These are phyloP conservation scores for Salix brachista DNA, from an alignment of 345 rosid species.

Conservation along the genomic window DNA sequence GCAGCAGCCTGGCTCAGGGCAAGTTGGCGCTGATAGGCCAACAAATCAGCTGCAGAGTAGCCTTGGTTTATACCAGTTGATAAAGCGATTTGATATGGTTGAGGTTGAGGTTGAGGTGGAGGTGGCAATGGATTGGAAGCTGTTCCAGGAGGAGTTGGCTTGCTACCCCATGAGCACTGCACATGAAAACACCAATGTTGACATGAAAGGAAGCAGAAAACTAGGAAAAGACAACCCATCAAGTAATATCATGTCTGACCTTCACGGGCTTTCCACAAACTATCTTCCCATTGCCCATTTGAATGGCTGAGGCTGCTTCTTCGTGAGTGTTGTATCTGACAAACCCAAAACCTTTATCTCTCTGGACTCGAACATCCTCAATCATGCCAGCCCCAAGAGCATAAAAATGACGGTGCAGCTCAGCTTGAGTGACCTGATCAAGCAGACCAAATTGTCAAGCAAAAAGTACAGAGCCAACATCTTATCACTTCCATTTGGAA, in stretches of 20 bases:
- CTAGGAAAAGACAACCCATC: neutral
- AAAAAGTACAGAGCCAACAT: neutral
- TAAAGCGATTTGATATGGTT: conserved; percentile 44
- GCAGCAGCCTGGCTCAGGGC: conserved; percentile 84
- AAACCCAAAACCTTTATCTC: conserved; percentile 95
- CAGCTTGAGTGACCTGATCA: conserved; percentile 66
- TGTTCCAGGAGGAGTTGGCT: conserved; percentile 85
- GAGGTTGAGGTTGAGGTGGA: conserved; percentile 38
- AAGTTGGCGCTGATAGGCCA: conserved; percentile 75
- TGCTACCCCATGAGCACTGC: conserved; percentile 96
- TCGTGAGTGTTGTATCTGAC: conserved; percentile 82
- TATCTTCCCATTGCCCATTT: conserved; percentile 78
- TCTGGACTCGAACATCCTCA: conserved; percentile 93
- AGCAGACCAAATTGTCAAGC: conserved; percentile 5
- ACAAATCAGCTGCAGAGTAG: conserved; percentile 57
- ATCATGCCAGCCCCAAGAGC: conserved; percentile 82
- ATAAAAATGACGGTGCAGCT: conserved; percentile 88
- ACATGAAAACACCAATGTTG: neutral
- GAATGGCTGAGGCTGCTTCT: conserved; percentile 91
- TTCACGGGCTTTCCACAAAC: conserved; percentile 77
- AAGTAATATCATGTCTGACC: conserved; percentile 35
- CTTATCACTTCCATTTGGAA: neutral
- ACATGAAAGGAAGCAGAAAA: conserved; percentile 7
- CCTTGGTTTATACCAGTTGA: conserved; percentile 57
- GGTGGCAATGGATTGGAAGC: conserved; percentile 93